Conservation (phyloP, 1,284 basidiomycete genomes). For the Leccinum glutinopallens region DNA sequence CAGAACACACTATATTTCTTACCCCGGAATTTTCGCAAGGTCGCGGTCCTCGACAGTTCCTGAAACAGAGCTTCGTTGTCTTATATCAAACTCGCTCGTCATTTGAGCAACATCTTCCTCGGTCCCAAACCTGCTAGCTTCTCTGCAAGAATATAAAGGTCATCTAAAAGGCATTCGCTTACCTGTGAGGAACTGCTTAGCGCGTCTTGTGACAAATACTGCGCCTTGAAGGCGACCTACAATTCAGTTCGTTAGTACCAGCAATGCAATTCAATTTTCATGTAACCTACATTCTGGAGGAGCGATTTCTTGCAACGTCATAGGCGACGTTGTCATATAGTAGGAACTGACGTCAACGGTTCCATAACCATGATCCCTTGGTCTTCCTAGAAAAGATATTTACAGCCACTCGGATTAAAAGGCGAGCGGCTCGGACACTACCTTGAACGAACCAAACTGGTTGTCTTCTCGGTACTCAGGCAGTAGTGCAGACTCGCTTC, state of each 20-base stretch:
- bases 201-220: slow-evolving; percentile 39
- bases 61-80: slow-evolving; percentile 43
- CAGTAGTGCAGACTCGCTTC: slow-evolving; percentile 54
- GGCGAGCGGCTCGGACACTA: slow-evolving; percentile 15
- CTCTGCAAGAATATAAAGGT: slow-evolving; percentile 26
- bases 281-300: slow-evolving; percentile 33
- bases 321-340: slow-evolving; percentile 26
- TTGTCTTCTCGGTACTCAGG: slow-evolving; percentile 41
- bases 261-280: not conserved
- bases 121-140: slow-evolving; percentile 34
- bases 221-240: slow-evolving; percentile 39
- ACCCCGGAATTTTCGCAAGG: slow-evolving; percentile 39
- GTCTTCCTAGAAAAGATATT: slow-evolving; percentile 22
- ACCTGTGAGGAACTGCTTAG: slow-evolving; percentile 36
- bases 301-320: slow-evolving; percentile 36
- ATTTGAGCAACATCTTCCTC: slow-evolving; percentile 40
- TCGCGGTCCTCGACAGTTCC: slow-evolving; percentile 42
- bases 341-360: slow-evolving; percentile 47
- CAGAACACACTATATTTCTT: slow-evolving; percentile 5
- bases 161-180: not conserved
- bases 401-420: slow-evolving; percentile 9
- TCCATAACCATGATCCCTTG: slow-evolving; percentile 47
- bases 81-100: slow-evolving; percentile 41
- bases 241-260: slow-evolving; percentile 11
- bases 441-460: slow-evolving; percentile 39